A percentile compares a stretch with the other conserved stretches of the same genome.
phyloP scores from a whole-genome alignment of 371 early-diverging fungal genomes.

The Rhizopus arrhizus region DNA sequence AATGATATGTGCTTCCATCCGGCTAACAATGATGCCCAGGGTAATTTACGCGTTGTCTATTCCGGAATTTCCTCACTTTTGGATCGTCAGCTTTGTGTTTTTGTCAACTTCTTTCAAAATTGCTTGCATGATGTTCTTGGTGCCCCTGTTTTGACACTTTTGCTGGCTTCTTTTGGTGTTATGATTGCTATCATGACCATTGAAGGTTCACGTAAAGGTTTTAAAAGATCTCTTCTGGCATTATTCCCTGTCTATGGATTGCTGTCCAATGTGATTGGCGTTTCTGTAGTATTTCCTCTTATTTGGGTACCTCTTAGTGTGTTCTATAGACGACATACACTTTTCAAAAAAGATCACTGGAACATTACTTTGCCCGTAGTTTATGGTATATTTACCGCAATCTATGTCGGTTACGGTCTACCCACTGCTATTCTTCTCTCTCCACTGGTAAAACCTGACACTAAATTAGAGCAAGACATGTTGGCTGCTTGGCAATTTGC shows the following conservation, averaged over 20 bases:
- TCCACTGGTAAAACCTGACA: slow-evolving; percentile 9
- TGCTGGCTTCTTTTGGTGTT: slow-evolving; percentile 22
- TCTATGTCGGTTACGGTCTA: slow-evolving; percentile 21
- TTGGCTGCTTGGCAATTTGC: slow-evolving; percentile 21
- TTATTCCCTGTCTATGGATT: slow-evolving; percentile 21
- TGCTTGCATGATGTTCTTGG: slow-evolving; percentile 23
- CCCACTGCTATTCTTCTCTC: slow-evolving; percentile 21
- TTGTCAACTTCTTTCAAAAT: slow-evolving; percentile 19
- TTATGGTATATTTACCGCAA: slow-evolving; percentile 19
- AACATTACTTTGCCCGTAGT: slow-evolving; percentile 10
- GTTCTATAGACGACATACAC: not conserved
- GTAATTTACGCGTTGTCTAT: slow-evolving; percentile 23
- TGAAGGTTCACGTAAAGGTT: slow-evolving; percentile 30
- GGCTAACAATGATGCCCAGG: slow-evolving; percentile 9
- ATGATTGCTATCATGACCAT: slow-evolving; percentile 24
- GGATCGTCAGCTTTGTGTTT: slow-evolving; percentile 19
- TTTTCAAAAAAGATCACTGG: not conserved
- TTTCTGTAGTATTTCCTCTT: slow-evolving; percentile 12
- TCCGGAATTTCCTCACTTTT: slow-evolving; percentile 11
- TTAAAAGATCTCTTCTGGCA: slow-evolving; percentile 13
- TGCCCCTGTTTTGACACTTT: slow-evolving; percentile 8
- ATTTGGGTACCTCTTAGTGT: slow-evolving; percentile 26
- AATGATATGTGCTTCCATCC: slow-evolving; percentile 25
- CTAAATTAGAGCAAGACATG: slow-evolving; percentile 18
- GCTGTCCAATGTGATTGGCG: slow-evolving; percentile 18